A percentile compares a stretch with the other conserved stretches of the same genome.
These are phyloP conservation scores for Pestalotiopsis sp. DNA, from an alignment of 2,329 filamentous ascomycete species.

Conservation along the genomic window DNA sequence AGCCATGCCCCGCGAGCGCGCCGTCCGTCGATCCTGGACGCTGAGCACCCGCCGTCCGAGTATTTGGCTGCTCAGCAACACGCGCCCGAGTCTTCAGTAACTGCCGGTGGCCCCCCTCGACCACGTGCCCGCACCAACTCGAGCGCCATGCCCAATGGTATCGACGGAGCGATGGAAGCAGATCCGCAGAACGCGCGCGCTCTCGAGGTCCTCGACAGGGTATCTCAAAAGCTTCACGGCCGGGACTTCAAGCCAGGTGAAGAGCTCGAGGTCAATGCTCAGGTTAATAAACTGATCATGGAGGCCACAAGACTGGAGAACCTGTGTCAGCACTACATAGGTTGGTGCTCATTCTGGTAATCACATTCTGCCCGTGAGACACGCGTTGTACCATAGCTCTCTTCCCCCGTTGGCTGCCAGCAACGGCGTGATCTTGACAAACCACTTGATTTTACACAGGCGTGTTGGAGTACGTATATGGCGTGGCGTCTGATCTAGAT, in stretches of 20 bases:
- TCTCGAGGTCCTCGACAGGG: conserved; percentile 85
- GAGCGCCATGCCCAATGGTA: conserved; percentile 36
- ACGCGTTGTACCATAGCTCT: neutral
- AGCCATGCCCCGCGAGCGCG: conserved; percentile 55
- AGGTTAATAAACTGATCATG: conserved; percentile 92
- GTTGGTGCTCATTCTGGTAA: conserved; percentile 98
- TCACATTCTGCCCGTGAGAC: neutral
- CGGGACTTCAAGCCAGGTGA: conserved; percentile 86
- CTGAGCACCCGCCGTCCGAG: conserved; percentile 61
- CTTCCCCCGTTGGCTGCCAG: neutral
- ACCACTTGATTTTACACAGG: neutral
- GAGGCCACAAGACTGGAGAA: conserved; percentile 98
- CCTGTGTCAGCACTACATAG: conserved; percentile 97
- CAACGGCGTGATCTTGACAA: neutral
- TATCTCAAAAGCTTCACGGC: conserved; percentile 94
- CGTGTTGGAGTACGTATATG: conserved; percentile 8
- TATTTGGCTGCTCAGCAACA: conserved; percentile 49
- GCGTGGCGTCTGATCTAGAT: neutral
- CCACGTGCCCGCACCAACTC: conserved; percentile 64
- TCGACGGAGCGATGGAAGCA: conserved; percentile 38
- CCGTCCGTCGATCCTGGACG: conserved; percentile 71
- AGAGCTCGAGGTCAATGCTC: conserved; percentile 81
- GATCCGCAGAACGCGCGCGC: conserved; percentile 95
- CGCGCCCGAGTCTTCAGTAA: conserved; percentile 25
- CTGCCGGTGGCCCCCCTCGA: conserved; percentile 53